Percentiles rank a stretch among this genome's conserved stretches.
Conservation (phyloP, 768 basidiomycete species). For the Mycena metata region DNA sequence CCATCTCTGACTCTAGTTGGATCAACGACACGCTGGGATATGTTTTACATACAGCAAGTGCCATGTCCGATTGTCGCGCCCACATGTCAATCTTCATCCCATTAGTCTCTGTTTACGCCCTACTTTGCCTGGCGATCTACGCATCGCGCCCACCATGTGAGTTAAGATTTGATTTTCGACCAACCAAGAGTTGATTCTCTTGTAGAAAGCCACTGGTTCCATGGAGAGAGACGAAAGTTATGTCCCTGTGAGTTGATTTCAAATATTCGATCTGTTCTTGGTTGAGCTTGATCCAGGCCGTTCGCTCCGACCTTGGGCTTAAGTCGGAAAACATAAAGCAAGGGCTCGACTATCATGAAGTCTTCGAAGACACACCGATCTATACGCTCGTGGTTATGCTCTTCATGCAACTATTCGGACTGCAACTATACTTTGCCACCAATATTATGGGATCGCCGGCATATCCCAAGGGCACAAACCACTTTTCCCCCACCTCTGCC, state of each 20-base stretch:
- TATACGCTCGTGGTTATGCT: slow-evolving; percentile 60
- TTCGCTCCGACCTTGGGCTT: slow-evolving; percentile 32
- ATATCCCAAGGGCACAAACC: slow-evolving; percentile 44
- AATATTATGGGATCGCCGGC: slow-evolving; percentile 41
- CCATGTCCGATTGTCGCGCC: slow-evolving; percentile 44
- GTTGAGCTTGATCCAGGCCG: slow-evolving; percentile 43
- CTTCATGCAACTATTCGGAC: slow-evolving; percentile 55
- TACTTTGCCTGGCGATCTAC: slow-evolving; percentile 81
- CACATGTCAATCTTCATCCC: slow-evolving; percentile 68
- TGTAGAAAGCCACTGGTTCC: slow-evolving; percentile 53
- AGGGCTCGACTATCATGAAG: slow-evolving; percentile 57
- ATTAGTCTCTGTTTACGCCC: slow-evolving; percentile 66
- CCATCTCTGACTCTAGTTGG: slow-evolving; percentile 58
- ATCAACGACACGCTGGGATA: slow-evolving; percentile 68
- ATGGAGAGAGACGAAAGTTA: slow-evolving; percentile 86
- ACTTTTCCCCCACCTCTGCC: slow-evolving; percentile 63
- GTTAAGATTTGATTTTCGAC: no score
- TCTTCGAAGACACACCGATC: slow-evolving; percentile 64
- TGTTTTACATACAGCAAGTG: slow-evolving; percentile 59
- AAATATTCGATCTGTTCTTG: slow-evolving; percentile 55
- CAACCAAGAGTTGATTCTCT: slow-evolving; percentile 44
- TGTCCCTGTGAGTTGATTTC: slow-evolving; percentile 61
- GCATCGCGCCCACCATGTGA: slow-evolving; percentile 77
- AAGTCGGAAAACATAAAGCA: slow-evolving; percentile 45
- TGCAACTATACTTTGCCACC: slow-evolving; percentile 1